Conservation (phyloP, 331 rosid genomes). For the Cydonia oblonga region DNA sequence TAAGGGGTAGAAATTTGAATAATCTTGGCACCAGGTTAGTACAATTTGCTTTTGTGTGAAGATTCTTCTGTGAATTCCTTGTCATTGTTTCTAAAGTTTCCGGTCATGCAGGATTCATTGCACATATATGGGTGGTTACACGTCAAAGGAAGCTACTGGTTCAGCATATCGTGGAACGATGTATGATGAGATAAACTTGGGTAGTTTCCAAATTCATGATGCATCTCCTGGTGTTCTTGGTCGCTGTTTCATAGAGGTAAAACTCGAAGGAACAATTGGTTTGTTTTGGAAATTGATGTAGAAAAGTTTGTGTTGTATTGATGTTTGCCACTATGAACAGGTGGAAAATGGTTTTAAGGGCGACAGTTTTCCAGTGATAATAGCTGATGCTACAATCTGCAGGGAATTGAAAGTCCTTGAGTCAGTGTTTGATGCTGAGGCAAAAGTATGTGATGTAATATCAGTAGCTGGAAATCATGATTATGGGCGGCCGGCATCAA, state of each 20-base stretch:
- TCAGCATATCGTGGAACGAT: constrained; percentile 30
- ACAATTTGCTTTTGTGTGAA: constrained; percentile 7
- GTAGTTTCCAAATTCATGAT: constrained; percentile 42
- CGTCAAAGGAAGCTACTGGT: constrained; percentile 42
- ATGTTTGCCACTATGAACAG: constrained; percentile 29
- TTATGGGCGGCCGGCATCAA: constrained; percentile 41
- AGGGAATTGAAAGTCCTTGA: constrained; percentile 59
- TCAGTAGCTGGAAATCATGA: constrained; percentile 37
- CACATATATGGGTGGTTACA: constrained; percentile 54
- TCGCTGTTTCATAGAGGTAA: constrained; percentile 87
- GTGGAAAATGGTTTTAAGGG: constrained; percentile 88
- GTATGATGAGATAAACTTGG: constrained; percentile 52
- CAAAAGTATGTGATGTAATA: constrained; percentile 29
- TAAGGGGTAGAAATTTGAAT: constrained; percentile 74
- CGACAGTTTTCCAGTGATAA: constrained; percentile 64
- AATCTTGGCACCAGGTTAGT: constrained; percentile 67
- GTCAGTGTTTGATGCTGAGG: constrained; percentile 45
- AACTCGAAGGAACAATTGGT: not conserved
- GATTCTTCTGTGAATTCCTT: not conserved
- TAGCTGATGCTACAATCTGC: constrained; percentile 73
- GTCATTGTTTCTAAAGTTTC: constrained; percentile 5
- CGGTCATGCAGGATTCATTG: constrained; percentile 65
- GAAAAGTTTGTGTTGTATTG: not conserved
- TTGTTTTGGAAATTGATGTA: not conserved
- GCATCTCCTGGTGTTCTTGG: constrained; percentile 52